A percentile compares a stretch with the other conserved stretches of the same genome.
Conservation (phyloP, 768 basidiomycete species). For the Rubroboletus satanas region DNA sequence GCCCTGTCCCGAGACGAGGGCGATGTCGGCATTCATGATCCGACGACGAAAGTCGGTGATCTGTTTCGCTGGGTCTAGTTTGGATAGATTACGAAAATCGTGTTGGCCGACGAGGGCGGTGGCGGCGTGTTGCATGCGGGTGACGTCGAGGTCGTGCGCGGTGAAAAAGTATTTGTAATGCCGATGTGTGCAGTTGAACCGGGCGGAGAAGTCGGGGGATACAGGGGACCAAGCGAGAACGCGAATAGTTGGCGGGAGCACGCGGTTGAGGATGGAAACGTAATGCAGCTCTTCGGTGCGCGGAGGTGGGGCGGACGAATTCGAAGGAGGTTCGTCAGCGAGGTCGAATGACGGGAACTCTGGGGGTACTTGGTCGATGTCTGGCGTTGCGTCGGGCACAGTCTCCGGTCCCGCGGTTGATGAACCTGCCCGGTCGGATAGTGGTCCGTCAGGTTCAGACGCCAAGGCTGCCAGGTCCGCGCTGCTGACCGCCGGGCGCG, state of each 20-base stretch:
- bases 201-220: constrained; percentile 71
- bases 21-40: constrained; percentile 65
- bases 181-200: constrained; percentile 79
- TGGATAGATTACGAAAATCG: constrained; percentile 95
- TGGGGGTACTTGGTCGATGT: constrained; percentile 1
- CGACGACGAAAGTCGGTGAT: constrained; percentile 72
- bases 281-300: constrained; percentile 65
- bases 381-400: not conserved
- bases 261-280: constrained; percentile 73
- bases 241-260: constrained; percentile 87
- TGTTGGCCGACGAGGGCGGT: constrained; percentile 75
- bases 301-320: constrained; percentile 24
- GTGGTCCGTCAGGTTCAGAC: constrained; percentile 1
- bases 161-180: constrained; percentile 99
- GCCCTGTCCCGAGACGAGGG: constrained; percentile 35
- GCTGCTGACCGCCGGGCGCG: constrained; percentile 32
- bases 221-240: constrained; percentile 95
- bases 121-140: constrained; percentile 74
- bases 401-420: not conserved
- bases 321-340: constrained; percentile 37
- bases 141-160: constrained; percentile 58
- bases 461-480: not conserved
- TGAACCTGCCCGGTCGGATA: constrained; percentile 4
- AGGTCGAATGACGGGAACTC: constrained; percentile 32
- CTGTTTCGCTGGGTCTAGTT: constrained; percentile 88